Conservation (phyloP, 2,329 filamentous ascomycete species). For the Colletotrichum costaricense region DNA sequence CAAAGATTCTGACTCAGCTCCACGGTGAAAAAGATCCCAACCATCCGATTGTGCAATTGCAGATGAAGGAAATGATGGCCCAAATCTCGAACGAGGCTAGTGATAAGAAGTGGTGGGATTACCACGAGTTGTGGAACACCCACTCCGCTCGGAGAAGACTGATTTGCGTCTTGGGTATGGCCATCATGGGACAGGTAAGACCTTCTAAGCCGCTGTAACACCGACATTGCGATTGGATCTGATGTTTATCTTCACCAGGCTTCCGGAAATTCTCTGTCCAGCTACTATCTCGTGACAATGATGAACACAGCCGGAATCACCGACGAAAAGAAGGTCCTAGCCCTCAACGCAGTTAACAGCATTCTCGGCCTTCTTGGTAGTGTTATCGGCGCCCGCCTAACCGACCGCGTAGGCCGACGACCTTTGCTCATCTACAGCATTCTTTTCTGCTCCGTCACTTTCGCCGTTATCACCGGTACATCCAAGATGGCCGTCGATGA, state of each 20-base stretch:
- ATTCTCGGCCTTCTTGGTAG: conserved; percentile 63
- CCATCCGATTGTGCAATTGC: conserved; percentile 62
- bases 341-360: conserved; percentile 64
- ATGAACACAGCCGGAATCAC: conserved; percentile 64
- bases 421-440: conserved; percentile 62
- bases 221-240: background rate
- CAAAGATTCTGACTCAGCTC: conserved; percentile 56
- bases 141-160: conserved; percentile 61
- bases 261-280: conserved; percentile 57
- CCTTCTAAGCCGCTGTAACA: background rate
- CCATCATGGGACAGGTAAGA: conserved; percentile 64
- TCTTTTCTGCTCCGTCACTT: conserved; percentile 57
- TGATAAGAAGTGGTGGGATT: conserved; percentile 68
- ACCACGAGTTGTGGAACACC: conserved; percentile 63
- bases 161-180: conserved; percentile 62
- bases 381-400: conserved; percentile 65
- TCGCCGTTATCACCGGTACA: conserved; percentile 61
- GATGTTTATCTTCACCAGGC: background rate
- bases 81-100: conserved; percentile 59
- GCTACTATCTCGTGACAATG: conserved; percentile 66
- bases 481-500: conserved; percentile 56
- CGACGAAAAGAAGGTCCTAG: conserved; percentile 58
- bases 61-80: conserved; percentile 60
- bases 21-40: conserved; percentile 63
- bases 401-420: conserved; percentile 67